phyloP scores from a whole-genome alignment of 2,329 filamentous ascomycete species.

The Fonsecaea monophora region DNA sequence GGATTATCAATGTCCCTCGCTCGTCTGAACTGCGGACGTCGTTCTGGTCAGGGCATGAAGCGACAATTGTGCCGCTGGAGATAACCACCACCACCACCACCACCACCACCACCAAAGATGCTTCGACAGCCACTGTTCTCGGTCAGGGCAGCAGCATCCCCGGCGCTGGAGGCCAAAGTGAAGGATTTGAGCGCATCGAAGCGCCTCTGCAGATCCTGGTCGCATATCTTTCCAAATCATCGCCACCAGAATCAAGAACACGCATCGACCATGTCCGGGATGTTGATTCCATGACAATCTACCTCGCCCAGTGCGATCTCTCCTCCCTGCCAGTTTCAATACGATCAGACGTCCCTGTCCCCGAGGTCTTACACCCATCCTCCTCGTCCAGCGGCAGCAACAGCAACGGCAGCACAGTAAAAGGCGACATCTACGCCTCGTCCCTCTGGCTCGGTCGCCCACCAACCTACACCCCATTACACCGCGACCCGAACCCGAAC shows the following conservation, averaged over 20 bases:
- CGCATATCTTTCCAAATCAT: constrained; percentile 53
- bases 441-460: constrained; percentile 88
- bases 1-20: neutral
- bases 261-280: constrained; percentile 42
- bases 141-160: neutral
- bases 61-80: constrained; percentile 65
- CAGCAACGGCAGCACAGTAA: constrained; percentile 53
- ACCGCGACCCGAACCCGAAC: constrained; percentile 94
- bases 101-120: neutral
- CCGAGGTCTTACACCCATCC: constrained; percentile 44
- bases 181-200: constrained; percentile 55
- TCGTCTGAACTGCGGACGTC: constrained; percentile 31
- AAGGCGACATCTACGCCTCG: constrained; percentile 83
- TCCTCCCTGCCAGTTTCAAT: constrained; percentile 69
- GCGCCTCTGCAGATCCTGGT: constrained; percentile 68
- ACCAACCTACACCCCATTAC: constrained; percentile 87
- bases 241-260: constrained; percentile 34
- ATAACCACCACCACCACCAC: constrained; percentile 50
- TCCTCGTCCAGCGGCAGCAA: constrained; percentile 62
- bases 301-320: constrained; percentile 84
- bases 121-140: neutral
- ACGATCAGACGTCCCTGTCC: constrained; percentile 70
- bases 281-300: constrained; percentile 56
- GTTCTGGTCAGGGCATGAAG: constrained; percentile 49
- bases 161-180: constrained; percentile 10